A percentile compares a stretch with the other conserved stretches of the same genome.
phyloP scores from a whole-genome alignment of 148 eudicot genomes.

The Fagopyrum tataricum region DNA sequence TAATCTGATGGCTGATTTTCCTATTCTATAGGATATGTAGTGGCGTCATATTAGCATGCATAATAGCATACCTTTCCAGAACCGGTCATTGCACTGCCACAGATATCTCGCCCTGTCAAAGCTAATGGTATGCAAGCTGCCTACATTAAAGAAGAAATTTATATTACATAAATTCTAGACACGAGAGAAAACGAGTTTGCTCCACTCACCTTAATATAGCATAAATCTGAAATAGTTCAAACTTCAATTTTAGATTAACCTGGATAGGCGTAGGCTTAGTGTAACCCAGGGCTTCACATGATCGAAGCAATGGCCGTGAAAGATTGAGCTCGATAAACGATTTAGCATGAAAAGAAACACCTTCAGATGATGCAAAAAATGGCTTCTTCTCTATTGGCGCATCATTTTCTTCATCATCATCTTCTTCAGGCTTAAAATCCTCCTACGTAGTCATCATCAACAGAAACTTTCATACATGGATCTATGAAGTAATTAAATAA shows the following conservation, averaged over 20 bases:
- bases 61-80: conserved; percentile 72
- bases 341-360: conserved; percentile 61
- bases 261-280: conserved; percentile 90
- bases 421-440: conserved; percentile 55
- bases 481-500: neutral
- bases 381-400: conserved; percentile 35
- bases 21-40: neutral
- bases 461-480: neutral
- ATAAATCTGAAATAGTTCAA: neutral
- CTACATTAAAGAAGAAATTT: conserved; percentile 29
- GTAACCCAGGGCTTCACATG: conserved; percentile 82
- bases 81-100: conserved; percentile 95
- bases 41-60: neutral
- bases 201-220: neutral
- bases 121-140: conserved; percentile 94
- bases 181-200: neutral
- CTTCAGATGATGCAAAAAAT: conserved; percentile 58
- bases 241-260: conserved; percentile 26
- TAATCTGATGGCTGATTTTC: neutral
- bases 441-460: conserved; percentile 16
- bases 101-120: conserved; percentile 81
- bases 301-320: conserved; percentile 83
- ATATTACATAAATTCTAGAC: neutral
- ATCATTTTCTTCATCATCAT: conserved; percentile 44
- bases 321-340: conserved; percentile 77